Evolutionary conservation across 2,329 filamentous ascomycete genomes (phyloP), one percentile per base, ranked within the genome.

Genomic region (Trichocomaceae sp.): DNA sequence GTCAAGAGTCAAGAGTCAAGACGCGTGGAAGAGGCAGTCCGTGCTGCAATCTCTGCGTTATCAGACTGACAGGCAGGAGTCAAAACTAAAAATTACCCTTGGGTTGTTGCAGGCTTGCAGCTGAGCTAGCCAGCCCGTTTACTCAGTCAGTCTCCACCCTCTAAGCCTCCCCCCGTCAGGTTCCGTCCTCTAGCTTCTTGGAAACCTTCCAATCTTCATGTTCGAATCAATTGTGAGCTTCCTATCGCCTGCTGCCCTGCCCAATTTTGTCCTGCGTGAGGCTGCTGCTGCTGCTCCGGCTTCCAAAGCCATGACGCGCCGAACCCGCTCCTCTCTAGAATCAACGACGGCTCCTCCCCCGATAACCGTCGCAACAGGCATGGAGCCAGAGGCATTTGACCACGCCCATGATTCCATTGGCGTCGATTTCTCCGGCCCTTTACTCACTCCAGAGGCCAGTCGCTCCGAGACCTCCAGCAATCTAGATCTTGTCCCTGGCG

Each of bases 391-490:
- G 47, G 48, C 58, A 44, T 63, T 64, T 56, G 63, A 64, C 50
- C 26, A 41, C 55, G 51, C 59, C 54, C 64, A 69, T 50, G 65
- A 68, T 52, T 60, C 61, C 52, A 69, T 66, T 60, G 64, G 59
- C 47, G 62, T 70, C 37, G 68, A 72, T 48, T 64, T 69, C 17
- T 64, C 69, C 17, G 69, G 69, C 60, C 69, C 72, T 57, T 64
- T 73, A n/a, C 64, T 74, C 17, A 74, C 72, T 2, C 72, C 72
- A 52, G 71, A 73, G 53, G 71, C 72, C 41, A 74, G 72, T 57
- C 70, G 68, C 52, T 75, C 71, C n/a, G 72, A 74, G 54, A 72
- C 70, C 2, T 72, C 71, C 5, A 74, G 70, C 60, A 70, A 69
- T 59, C 68, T 68, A 60, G 68, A 70, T 56, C 66, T 69, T 61